These are phyloP conservation scores for Geranium rotundifolium DNA, from an alignment of 345 rosid genomes.

Conservation along the genomic window DNA sequence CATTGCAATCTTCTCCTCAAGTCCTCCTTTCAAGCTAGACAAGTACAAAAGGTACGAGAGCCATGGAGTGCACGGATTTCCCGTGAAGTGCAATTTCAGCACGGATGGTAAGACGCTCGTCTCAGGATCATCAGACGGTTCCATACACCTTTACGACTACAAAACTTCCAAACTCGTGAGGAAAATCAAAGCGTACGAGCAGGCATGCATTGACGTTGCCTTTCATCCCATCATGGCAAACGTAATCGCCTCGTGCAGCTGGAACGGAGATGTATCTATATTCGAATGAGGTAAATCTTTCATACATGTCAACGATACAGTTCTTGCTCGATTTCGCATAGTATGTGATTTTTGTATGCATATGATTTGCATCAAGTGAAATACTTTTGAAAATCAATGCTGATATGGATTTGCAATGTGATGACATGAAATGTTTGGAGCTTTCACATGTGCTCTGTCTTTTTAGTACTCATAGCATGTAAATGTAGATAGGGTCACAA, in stretches of 20 bases:
- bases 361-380: too few species aligned
- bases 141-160: constrained; percentile 41
- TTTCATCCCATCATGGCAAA: constrained; percentile 56
- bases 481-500: too few species aligned
- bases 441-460: too few species aligned
- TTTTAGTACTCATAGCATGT: too few species aligned
- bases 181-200: constrained; percentile 55
- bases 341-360: too few species aligned
- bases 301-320: too few species aligned
- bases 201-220: constrained; percentile 53
- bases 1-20: constrained; percentile 68
- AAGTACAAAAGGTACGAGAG: constrained; percentile 62
- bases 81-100: constrained; percentile 72
- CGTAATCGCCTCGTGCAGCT: constrained; percentile 62
- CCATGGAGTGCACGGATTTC: constrained; percentile 76
- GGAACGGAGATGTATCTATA: constrained; percentile 61
- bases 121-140: constrained; percentile 76
- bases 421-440: too few species aligned
- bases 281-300: constrained; percentile 12
- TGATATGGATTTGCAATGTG: too few species aligned
- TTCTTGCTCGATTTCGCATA: too few species aligned
- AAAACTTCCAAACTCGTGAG: constrained; percentile 35
- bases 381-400: too few species aligned
- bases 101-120: constrained; percentile 50
- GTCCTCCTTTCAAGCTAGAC: constrained; percentile 72